Base-by-base conservation (phyloP, 306 rosid genomes). In the Argentina anserina region DNA sequence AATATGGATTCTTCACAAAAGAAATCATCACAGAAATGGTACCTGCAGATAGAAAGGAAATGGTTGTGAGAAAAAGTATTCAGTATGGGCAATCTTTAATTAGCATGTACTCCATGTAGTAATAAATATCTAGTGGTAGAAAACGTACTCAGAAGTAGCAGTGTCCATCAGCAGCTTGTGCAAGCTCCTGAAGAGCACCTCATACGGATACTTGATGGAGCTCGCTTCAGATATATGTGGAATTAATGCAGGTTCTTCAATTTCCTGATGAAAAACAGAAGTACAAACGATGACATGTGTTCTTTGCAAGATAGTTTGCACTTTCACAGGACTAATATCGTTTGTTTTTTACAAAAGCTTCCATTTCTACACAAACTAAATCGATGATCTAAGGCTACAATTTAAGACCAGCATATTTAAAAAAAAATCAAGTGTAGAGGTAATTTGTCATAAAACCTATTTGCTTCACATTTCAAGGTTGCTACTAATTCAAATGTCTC, bases 161-260 rank as follows among this genome's bases (percentile, higher is more conserved):
- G 97, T 87, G 72, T 89, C 96, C 89, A 89, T 89, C 67, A 89
- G 90, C 84, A 92, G 89, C 82, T 89, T 92, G 79, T 89, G 96
- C 80, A 92, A 86, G 86, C 93, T 92, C 88, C 96, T 84, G 76
- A 92, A 92, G 73, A 92, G 91, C 62, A 87, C 91, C 74, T 92
- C 96, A 1, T 92, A 92, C 6, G 97, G 91, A 77, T 92, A 89
- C 84, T 89, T 92, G 65, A 7, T 80, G 58, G 93, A 84, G 81
- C 89, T 87, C 58, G 96, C 93, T 89, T 89, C 97, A 65, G 97
- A 90, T 74, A 89, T 89, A 85, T 89, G 96, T 65, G 96, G 93
- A 83, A 87, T 89, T 78, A 92, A 76, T 23, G 97, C 96, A 56
- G 96, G 93, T 76, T 92, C 96, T 62, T 92, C 97, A 75, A 92